phyloP scores from a whole-genome alignment of 140 eudicot species.

The Bidens hawaiensis region DNA sequence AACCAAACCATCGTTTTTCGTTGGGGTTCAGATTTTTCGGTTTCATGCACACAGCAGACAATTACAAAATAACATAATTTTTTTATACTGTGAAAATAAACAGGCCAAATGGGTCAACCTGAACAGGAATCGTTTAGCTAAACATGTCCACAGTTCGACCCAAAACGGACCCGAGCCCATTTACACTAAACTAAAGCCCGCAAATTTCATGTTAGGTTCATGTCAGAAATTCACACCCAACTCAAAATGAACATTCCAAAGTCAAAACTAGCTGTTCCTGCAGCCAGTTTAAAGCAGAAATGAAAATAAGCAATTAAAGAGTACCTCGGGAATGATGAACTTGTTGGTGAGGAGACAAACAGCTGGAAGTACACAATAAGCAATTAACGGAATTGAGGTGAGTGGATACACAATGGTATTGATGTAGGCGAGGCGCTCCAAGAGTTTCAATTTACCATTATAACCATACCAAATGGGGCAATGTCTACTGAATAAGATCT shows the following conservation, averaged over 20 bases:
- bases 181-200: not conserved
- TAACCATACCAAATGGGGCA: slow-evolving; percentile 71
- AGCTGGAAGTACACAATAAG: slow-evolving; percentile 56
- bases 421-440: slow-evolving; percentile 59
- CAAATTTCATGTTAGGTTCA: not conserved
- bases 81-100: not conserved
- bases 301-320: not conserved
- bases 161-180: not conserved
- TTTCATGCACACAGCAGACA: too few species aligned
- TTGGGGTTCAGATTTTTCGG: too few species aligned
- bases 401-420: slow-evolving; percentile 56
- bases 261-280: not conserved
- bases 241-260: not conserved
- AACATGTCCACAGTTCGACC: not conserved
- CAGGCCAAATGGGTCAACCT: not conserved
- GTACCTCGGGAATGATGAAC: slow-evolving; percentile 61
- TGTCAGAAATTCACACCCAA: not conserved
- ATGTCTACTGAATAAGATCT: slow-evolving; percentile 61
- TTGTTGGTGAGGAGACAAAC: slow-evolving; percentile 57
- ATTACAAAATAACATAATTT: too few species aligned
- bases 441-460: slow-evolving; percentile 44
- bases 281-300: not conserved
- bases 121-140: not conserved
- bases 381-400: slow-evolving; percentile 50
- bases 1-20: too few species aligned